A percentile compares a stretch with the other conserved stretches of the same genome.
phyloP scores from a whole-genome alignment of 139 green algal species.

The Tetraselmis striata region DNA sequence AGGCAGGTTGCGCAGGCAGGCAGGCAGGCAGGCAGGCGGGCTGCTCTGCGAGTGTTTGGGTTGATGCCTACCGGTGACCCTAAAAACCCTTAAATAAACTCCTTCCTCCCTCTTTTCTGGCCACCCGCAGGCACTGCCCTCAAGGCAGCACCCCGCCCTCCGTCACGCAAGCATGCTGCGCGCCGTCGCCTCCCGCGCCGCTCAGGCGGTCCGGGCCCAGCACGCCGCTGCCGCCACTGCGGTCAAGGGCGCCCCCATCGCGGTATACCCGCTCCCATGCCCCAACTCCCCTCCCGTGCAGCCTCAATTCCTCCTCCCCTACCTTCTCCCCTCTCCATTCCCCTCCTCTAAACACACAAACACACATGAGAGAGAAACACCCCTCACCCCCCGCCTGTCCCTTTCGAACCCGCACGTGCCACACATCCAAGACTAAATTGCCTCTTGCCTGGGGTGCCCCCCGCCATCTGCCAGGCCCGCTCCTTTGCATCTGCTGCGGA shows the following conservation, averaged over 20 bases:
- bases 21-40: no score
- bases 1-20: no score
- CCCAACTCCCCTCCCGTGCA: no score
- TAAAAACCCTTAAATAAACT: no score
- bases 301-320: background rate
- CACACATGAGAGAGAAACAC: background rate
- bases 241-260: background rate
- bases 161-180: background rate
- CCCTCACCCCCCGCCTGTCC: background rate
- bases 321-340: no score
- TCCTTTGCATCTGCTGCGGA: background rate
- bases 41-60: no score
- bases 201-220: background rate
- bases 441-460: background rate
- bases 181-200: background rate
- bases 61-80: no score
- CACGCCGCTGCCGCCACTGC: background rate
- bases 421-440: background rate
- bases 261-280: no score
- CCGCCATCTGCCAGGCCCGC: background rate
- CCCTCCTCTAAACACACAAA: background rate
- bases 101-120: no score
- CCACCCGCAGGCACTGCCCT: no score
- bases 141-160: no score
- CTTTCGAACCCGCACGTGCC: no score